Conservation (phyloP, 2,329 filamentous ascomycete species). For the Xylaria multiplex region DNA sequence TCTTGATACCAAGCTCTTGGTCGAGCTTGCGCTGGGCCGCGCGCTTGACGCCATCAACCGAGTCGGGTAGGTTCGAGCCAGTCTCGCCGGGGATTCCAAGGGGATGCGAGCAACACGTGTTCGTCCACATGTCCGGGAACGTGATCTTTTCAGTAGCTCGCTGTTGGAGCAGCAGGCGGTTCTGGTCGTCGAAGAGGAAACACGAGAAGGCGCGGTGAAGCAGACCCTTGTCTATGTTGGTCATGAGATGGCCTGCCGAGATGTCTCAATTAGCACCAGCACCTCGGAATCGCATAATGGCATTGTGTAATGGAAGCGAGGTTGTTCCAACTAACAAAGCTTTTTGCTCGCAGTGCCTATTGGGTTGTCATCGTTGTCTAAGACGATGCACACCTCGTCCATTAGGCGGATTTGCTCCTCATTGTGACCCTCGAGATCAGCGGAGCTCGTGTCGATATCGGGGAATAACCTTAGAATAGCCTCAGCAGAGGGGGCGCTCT, state of each 20-base stretch:
- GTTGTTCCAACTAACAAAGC: constrained; percentile 71
- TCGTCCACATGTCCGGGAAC: constrained; percentile 99
- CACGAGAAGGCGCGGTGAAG: constrained; percentile 97
- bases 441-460: constrained; percentile 76
- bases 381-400: constrained; percentile 98
- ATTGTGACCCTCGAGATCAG: constrained; percentile 89
- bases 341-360: constrained; percentile 99
- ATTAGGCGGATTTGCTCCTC: constrained; percentile 97
- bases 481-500: constrained; percentile 75
- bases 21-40: constrained; percentile 93
- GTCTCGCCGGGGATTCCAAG: constrained; percentile 92
- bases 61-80: constrained; percentile 80
- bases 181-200: constrained; percentile 95
- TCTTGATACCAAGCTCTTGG: constrained; percentile 93
- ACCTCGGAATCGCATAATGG: not conserved
- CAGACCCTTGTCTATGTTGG: constrained; percentile 95
- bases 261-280: constrained; percentile 22
- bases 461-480: constrained; percentile 90
- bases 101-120: constrained; percentile 98
- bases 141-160: constrained; percentile 97
- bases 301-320: not conserved
- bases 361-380: constrained; percentile 89
- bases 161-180: constrained; percentile 93
- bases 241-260: constrained; percentile 88
- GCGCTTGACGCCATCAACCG: constrained; percentile 86